Conservation (phyloP, 202 grass and related monocot species). For the Elaeis oleifera region DNA sequence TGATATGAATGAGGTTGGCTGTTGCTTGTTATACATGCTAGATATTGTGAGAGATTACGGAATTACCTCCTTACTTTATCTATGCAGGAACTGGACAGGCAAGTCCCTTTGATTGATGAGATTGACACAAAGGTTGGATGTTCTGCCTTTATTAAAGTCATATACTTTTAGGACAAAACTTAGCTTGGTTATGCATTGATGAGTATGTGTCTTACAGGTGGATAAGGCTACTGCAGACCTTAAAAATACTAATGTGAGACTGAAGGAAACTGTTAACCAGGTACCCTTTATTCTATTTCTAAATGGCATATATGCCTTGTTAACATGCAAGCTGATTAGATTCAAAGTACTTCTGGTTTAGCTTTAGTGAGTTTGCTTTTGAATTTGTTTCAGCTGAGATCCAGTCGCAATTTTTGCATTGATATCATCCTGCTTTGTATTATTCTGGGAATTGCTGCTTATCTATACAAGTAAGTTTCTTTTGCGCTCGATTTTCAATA, state of each 20-base stretch:
- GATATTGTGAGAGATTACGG: slow-evolving; percentile 2
- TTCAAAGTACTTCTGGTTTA: not conserved
- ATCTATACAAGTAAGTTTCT: slow-evolving; percentile 87
- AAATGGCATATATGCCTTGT: slow-evolving; percentile 14
- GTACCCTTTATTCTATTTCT: slow-evolving; percentile 27
- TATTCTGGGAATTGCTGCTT: slow-evolving; percentile 91
- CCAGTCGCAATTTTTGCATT: slow-evolving; percentile 94
- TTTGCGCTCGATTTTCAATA: not conserved
- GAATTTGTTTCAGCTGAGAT: slow-evolving; percentile 58
- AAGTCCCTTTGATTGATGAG: slow-evolving; percentile 98
- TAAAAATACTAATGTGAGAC: slow-evolving; percentile 94
- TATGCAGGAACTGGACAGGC: slow-evolving; percentile 88
- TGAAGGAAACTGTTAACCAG: slow-evolving; percentile 87
- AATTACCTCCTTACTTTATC: slow-evolving; percentile 9
- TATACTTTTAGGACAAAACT: not conserved
- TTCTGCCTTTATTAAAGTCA: not conserved
- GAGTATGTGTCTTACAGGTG: slow-evolving; percentile 43
- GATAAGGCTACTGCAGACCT: slow-evolving; percentile 88
- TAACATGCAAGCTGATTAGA: slow-evolving; percentile 1
- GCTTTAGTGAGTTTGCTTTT: slow-evolving; percentile 4
- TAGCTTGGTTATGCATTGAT: not conserved
- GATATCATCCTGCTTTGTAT: slow-evolving; percentile 89
- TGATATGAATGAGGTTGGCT: slow-evolving; percentile 91
- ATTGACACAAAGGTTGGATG: slow-evolving; percentile 82
- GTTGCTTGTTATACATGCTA: slow-evolving; percentile 9